Conservation (phyloP, 139 green algal genomes). For the Volvox africanus region DNA sequence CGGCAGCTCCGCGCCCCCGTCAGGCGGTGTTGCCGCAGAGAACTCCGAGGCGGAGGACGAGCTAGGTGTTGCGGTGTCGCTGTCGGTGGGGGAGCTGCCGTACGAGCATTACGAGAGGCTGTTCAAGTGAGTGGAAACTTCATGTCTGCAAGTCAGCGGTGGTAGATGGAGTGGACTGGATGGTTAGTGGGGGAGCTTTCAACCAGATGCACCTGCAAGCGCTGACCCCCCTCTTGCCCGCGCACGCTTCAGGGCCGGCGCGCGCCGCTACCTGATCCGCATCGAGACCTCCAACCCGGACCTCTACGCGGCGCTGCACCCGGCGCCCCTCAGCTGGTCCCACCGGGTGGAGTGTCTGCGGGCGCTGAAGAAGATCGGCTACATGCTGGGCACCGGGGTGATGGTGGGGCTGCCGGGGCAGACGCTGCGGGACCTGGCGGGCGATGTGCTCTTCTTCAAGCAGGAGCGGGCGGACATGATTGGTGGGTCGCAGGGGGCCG, state of each 20-base stretch:
- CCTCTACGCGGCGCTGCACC: constrained; percentile 73
- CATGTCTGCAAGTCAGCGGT: no score
- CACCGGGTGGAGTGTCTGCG: constrained; percentile 64
- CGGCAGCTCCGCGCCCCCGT: background rate
- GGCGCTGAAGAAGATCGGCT: constrained; percentile 61
- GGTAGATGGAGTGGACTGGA: no score
- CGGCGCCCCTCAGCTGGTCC: constrained; percentile 64
- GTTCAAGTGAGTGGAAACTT: background rate
- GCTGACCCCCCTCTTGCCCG: no score
- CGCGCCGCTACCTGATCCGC: constrained; percentile 76
- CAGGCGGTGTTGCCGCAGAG: background rate
- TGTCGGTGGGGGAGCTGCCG: constrained; percentile 73
- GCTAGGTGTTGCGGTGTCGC: constrained; percentile 69
- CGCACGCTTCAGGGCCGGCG: constrained; percentile 45
- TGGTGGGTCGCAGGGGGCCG: constrained; percentile 58
- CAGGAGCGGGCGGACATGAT: constrained; percentile 77
- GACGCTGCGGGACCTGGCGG: constrained; percentile 73
- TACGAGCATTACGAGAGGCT: constrained; percentile 48
- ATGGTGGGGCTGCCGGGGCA: constrained; percentile 82
- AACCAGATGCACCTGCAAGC: no score
- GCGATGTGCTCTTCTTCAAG: constrained; percentile 76
- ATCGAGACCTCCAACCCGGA: constrained; percentile 79
- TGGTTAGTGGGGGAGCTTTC: no score
- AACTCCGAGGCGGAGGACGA: constrained; percentile 29
- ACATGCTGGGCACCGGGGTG: constrained; percentile 74